Percentiles rank a stretch among this genome's conserved stretches.
Evolutionary conservation across 805 yeast genomes (phyloP).

Genomic region (Lipomyces kockii): DNA sequence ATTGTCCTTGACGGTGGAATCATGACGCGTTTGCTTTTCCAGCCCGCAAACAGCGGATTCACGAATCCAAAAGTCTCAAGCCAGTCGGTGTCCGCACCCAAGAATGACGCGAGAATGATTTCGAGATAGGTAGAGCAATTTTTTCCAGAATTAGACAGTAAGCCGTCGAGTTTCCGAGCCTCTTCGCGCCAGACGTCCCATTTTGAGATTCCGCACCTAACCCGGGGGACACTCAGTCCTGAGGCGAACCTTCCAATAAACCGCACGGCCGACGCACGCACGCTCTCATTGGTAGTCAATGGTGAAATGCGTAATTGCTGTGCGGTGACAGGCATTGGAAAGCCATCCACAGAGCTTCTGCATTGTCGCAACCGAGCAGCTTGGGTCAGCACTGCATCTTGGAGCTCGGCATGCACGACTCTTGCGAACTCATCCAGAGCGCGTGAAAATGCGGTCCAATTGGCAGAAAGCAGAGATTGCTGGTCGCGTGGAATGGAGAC

Average conservation of each 20-base stretch:
- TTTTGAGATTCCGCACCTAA: constrained; percentile 3
- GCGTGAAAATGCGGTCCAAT: constrained; percentile 9
- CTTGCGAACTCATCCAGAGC: constrained; percentile 9
- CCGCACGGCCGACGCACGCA: constrained; percentile 5
- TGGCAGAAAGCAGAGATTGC: neutral
- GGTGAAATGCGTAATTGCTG: neutral
- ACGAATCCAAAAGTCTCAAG: constrained; percentile 1
- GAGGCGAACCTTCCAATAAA: neutral
- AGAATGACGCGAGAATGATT: neutral
- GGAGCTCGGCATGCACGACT: constrained; percentile 6
- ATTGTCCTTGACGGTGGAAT: constrained; percentile 1
- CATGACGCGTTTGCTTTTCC: neutral
- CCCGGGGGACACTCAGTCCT: constrained; percentile 6
- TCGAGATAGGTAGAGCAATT: neutral
- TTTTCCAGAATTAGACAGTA: neutral
- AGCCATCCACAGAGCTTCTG: neutral
- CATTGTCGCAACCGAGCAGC: neutral
- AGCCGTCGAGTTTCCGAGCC: neutral
- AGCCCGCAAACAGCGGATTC: neutral
- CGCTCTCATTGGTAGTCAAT: constrained; percentile 1
- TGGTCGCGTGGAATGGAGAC: constrained; percentile 1
- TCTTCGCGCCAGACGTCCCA: constrained; percentile 13
- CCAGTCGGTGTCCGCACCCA: neutral
- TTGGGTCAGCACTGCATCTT: neutral
- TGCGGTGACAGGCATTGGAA: neutral